phyloP scores from a whole-genome alignment of 2,329 filamentous ascomycete species.

The Nigrospora osmanthi region DNA sequence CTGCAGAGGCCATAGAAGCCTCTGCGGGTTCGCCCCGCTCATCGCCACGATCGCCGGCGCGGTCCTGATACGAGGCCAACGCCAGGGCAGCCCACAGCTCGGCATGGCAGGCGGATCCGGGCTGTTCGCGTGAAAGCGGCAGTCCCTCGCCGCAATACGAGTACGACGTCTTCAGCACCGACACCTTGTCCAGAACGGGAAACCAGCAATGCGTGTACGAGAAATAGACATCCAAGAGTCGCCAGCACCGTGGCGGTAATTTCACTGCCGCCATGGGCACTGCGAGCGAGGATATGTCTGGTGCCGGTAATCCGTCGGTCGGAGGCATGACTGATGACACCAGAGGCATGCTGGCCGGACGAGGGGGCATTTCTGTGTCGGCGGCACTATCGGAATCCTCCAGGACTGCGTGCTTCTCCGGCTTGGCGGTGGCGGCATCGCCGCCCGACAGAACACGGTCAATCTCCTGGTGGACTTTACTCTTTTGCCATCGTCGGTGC shows the following conservation, averaged over 20 bases:
- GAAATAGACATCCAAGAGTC: constrained; percentile 65
- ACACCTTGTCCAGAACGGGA: constrained; percentile 62
- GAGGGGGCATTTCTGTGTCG: constrained; percentile 14
- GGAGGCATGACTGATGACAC: not conserved
- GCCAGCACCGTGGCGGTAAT: constrained; percentile 47
- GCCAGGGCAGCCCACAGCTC: constrained; percentile 54
- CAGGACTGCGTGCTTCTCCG: constrained; percentile 21
- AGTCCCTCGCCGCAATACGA: constrained; percentile 30
- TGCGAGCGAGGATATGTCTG: not conserved
- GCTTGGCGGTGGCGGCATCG: constrained; percentile 18
- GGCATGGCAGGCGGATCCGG: constrained; percentile 36
- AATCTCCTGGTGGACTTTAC: constrained; percentile 53
- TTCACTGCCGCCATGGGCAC: constrained; percentile 9
- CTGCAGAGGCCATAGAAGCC: constrained; percentile 15
- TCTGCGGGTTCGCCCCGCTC: constrained; percentile 7
- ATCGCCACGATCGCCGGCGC: constrained; percentile 5
- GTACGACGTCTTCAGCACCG: constrained; percentile 41
- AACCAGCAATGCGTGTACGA: constrained; percentile 72
- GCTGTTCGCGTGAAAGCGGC: constrained; percentile 14
- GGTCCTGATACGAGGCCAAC: constrained; percentile 47
- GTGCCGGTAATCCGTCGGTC: not conserved
- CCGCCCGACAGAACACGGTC: constrained; percentile 50
- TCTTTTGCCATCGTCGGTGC: constrained; percentile 56
- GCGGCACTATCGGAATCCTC: constrained; percentile 18
- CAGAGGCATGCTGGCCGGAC: not conserved